Percentiles rank a stretch among this genome's conserved stretches.
Evolutionary conservation across 345 rosid genomes (phyloP).

Genomic region (Rhizophora mangle): DNA sequence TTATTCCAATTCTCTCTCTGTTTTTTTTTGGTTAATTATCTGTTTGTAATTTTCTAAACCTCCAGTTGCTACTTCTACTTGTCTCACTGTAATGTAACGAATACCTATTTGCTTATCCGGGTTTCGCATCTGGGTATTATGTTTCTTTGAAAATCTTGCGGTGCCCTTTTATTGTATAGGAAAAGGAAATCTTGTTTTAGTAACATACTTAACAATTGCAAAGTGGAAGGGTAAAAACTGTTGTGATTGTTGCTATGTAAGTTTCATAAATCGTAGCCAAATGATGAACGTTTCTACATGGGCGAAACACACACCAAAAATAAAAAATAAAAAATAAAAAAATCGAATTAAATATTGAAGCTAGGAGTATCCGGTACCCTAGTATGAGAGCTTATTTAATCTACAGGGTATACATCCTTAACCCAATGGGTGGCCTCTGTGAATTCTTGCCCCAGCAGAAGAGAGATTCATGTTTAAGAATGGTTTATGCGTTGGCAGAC

Average conservation of each 20-base stretch:
- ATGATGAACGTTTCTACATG: too few relatives aligned
- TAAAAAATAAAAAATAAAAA: too few relatives aligned
- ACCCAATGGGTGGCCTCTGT: background rate
- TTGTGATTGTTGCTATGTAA: too few relatives aligned
- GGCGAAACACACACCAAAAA: too few relatives aligned
- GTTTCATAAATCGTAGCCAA: too few relatives aligned
- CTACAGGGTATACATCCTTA: too few relatives aligned
- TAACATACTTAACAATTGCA: background rate
- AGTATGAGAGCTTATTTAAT: too few relatives aligned
- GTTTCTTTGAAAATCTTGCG: background rate
- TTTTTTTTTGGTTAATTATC: too few relatives aligned
- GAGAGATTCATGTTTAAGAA: background rate
- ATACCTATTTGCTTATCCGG: background rate
- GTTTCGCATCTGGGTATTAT: background rate
- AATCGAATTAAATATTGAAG: too few relatives aligned
- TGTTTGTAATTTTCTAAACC: background rate
- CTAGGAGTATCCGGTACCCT: too few relatives aligned
- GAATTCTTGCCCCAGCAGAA: constrained; percentile 5
- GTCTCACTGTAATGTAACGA: background rate
- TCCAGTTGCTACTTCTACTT: background rate
- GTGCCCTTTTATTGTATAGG: background rate
- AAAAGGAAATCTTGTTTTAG: background rate
- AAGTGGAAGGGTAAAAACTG: too few relatives aligned
- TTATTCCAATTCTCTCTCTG: too few relatives aligned
- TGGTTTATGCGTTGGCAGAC: constrained; percentile 28